Evolutionary conservation across 2,329 filamentous ascomycete genomes (phyloP), one percentile per base, ranked within the genome.

Genomic region (Elsinoe arachidis): DNA sequence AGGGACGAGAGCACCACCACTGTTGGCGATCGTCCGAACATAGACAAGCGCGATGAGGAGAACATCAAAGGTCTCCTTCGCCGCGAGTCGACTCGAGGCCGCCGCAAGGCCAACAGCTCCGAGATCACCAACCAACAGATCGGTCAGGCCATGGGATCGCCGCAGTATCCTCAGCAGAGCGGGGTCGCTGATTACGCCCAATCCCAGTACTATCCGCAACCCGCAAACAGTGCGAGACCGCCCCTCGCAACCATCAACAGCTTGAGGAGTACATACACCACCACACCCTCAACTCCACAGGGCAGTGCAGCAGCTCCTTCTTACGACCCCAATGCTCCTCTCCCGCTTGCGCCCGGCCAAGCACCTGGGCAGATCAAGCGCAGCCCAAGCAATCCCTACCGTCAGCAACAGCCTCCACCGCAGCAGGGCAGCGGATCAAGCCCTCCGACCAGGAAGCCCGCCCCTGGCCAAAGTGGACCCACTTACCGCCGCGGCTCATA

Each of bases 31-130:
- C 72, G 74, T 30, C 68, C 72, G 9, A 76, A 70, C 60, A 70
- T 68, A 55, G 74, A 76, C 55, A 23, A 44, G 11, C 70, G 73
- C 11, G 73, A 76, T 47, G 60, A 75, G 19, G 73, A 77, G n/a
- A 74, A 78, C 56, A 70, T 78, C 11, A 70, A 72, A 17, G 72
- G 73, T 23, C 59, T 77, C 11, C 65, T 78, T 1, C 70, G 70
- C 56, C 73, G 76, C 52, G 73, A 69, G 43, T 74, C 68, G 66
- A 75, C 72, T 4, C 65, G 65, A 9, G 76, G 76, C 26, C 75
- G 74, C 64, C 69, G 76, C 15, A 68, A 68, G 58, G 63, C 67
- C 10, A 65, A 64, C 57, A 61, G 56, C 34, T 63, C 61, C 43
- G 46, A 57, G 19, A 44, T 62, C 38, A 41, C 47, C 21, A 54